Base-by-base conservation (phyloP, 2,329 filamentous ascomycete genomes). In the Scleromitrula shiraiana region DNA sequence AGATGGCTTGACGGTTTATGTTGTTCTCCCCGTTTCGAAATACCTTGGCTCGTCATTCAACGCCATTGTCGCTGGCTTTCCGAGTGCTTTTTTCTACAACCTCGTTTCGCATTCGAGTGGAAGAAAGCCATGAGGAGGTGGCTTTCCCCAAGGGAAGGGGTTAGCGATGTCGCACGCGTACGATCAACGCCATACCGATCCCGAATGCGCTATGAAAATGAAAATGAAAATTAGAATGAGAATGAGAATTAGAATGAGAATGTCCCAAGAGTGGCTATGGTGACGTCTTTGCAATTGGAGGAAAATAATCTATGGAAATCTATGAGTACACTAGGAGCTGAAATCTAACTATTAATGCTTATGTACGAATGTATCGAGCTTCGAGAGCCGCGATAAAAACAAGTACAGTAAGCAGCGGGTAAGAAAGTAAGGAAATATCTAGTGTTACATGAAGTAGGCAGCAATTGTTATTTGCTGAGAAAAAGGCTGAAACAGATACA, bases 261-360 rank as follows among this genome's bases (percentile, higher is more conserved):
- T 33, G 9, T 33, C 30, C 8, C 14, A 15, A 8, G 4, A 15
- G 14, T n/a, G 9, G 7, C 12, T 23, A 14, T n/a, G n/a, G 19
- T 10, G 15, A 40, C 2, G 19, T 23, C 33, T 40, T 23, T 47
- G 30, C 15, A 6, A 47, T 41, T 42, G 29, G 10, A 47, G 17
- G 23, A 36, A 32, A 35, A 22, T 17, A n/a, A n/a, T 47, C 17
- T 36, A 29, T 35, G 6, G 17, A 36, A 22, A 15, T 42, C 8
- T 47, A 41, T 41, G 27, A 29, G 29, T 47, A 47, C 30, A 47
- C 22, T 9, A 22, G 35, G 38, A 47, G 45, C 45, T 47, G 12
- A 42, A n/a, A 42, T 23, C n/a, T 17, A 10, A 2, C 4, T 10
- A 39, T 23, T 10, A 12, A 22, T 29, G n/a, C 15, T 4, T 30